Conservation (phyloP, 139 green algal genomes). For the Gonium pectorale region DNA sequence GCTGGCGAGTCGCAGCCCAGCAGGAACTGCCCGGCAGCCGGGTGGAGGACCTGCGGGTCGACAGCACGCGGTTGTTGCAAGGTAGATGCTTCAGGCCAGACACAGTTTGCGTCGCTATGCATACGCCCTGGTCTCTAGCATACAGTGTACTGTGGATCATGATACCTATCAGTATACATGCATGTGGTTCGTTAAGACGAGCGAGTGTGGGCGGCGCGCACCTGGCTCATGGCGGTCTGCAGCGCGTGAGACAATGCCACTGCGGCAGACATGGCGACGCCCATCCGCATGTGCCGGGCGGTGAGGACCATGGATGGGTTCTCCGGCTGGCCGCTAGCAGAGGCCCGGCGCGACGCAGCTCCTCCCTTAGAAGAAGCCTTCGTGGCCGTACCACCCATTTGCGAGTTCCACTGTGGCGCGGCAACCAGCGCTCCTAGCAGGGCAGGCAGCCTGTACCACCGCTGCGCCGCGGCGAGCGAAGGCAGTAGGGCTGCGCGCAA, state of each 20-base stretch:
- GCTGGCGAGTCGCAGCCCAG: constrained; percentile 22
- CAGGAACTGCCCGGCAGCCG: constrained; percentile 33
- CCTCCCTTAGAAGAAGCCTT: too few species aligned
- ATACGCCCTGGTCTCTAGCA: too few species aligned
- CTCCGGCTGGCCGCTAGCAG: too few species aligned
- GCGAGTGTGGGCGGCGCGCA: neutral
- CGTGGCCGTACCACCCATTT: too few species aligned
- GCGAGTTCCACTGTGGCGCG: constrained; percentile 2
- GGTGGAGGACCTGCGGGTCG: constrained; percentile 27
- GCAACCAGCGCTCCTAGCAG: constrained; percentile 25
- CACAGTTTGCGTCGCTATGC: too few species aligned
- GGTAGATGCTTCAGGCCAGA: too few species aligned
- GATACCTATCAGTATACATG: neutral
- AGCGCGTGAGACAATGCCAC: neutral
- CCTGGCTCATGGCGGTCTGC: constrained; percentile 34
- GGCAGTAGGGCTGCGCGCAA: constrained; percentile 14
- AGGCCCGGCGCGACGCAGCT: neutral
- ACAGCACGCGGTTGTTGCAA: too few species aligned
- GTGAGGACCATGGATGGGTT: too few species aligned
- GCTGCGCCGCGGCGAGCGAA: neutral
- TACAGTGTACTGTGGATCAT: too few species aligned
- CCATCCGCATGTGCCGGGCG: too few species aligned
- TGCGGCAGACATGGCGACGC: neutral
- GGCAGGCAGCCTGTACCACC: constrained; percentile 30
- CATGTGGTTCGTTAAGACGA: neutral